Base-by-base conservation (phyloP, 192 early-diverging fungal genomes). In the Entophlyctis helioformis region DNA sequence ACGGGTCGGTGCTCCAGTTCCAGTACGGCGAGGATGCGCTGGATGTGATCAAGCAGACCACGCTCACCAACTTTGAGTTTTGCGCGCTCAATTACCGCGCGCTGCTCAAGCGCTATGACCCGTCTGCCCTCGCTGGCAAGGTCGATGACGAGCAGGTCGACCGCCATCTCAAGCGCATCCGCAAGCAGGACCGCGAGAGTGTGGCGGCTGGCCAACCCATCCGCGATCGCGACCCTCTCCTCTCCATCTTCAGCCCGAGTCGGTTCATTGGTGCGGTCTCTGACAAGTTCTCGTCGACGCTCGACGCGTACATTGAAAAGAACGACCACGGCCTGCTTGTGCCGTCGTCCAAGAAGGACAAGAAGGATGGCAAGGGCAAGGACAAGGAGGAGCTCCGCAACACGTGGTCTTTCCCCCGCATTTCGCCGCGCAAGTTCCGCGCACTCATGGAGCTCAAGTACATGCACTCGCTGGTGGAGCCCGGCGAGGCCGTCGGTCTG, bases 21-120 rank as follows among this genome's bases (percentile, higher is more conserved):
- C 85, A 85, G 46, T 99, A 99, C 56, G 96, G 96, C 50, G 94
- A 99, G 72, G 96, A 99, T 47, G 83, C 85, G 9, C 66, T 99
- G 11, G 96, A 99, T 66, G 87, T 97, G 52, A 79, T 83, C 51
- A 96, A 96, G 62, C 82, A 87, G 48, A 91, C 88, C 59, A 82
- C 89, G 38, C 72, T 98, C 47, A 64, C 62, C 36, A 69, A 96
- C 60, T 94, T 96, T 59, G 85, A 86, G 60, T 95, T 98, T 66
- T 87, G 81, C 50, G 90, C 91, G 0, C 70, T 84, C 56, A 99
- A 99, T 63, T 89, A 84, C 59, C 59, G 76, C 32, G 80, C 85
- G 0, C 70, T 96, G 7, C 74, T 80, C 25, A 67, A 78, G 33
- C 87, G 90, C 51, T 89, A 86, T 60, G 76, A 84, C 38, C 86